Evolutionary conservation across 495 filamentous ascomycete species (phyloP).

Genomic region (Penicillium parvum): DNA sequence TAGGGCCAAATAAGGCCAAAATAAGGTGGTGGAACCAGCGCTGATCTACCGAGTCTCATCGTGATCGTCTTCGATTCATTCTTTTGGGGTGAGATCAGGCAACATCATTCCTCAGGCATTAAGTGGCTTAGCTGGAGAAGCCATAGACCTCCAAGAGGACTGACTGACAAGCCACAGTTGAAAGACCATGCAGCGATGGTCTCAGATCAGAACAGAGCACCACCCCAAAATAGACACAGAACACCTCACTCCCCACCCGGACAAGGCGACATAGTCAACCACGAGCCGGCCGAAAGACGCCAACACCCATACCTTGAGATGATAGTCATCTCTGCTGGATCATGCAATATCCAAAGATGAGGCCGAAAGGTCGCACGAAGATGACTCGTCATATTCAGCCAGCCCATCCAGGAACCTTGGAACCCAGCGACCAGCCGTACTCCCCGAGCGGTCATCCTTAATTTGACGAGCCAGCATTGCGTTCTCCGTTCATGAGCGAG

Average conservation of each 20-base stretch:
- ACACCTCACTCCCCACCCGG: no score
- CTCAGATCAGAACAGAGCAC: no score
- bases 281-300: no score
- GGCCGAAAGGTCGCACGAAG: no score
- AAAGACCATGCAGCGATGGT: no score
- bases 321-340: no score
- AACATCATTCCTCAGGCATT: background rate
- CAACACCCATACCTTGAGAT: no score
- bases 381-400: conserved; percentile 3
- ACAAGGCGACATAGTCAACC: no score
- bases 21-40: conserved; percentile 24
- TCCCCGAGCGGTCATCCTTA: conserved; percentile 9
- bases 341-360: no score
- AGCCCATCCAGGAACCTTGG: no score
- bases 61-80: background rate
- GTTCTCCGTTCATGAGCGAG: no score
- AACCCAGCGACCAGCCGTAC: conserved; percentile 12
- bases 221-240: background rate
- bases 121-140: background rate
- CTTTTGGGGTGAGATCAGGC: conserved; percentile 2
- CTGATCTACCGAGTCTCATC: conserved; percentile 10
- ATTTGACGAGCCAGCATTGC: background rate
- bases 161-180: background rate
- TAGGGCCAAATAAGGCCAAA: conserved; percentile 1
- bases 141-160: background rate